A percentile compares a stretch with the other conserved stretches of the same genome.
Conservation (phyloP, 164 flowering plant species). For the Pachysandra terminalis region DNA sequence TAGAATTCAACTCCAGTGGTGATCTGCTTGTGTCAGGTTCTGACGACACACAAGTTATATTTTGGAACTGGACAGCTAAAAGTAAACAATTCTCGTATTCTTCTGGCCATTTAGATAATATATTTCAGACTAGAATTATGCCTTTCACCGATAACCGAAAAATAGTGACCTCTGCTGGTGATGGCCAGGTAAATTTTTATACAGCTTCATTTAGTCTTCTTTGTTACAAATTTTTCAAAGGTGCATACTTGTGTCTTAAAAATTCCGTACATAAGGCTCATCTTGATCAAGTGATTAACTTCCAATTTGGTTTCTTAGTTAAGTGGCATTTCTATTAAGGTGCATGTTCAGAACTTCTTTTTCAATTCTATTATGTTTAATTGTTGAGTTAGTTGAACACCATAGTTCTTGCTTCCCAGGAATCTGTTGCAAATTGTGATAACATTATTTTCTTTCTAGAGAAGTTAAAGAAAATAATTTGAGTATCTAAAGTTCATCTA, state of each 20-base stretch:
- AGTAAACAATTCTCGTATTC: constrained; percentile 33
- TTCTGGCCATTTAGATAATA: constrained; percentile 59
- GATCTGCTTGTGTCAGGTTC: constrained; percentile 70
- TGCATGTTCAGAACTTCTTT: no score
- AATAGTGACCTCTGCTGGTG: constrained; percentile 63
- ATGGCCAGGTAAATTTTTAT: constrained; percentile 57
- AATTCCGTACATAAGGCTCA: no score
- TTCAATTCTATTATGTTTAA: no score
- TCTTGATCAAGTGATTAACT: no score
- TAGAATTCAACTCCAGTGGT: constrained; percentile 60
- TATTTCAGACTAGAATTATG: constrained; percentile 62
- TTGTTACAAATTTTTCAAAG: no score
- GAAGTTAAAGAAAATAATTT: neutral
- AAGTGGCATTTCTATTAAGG: no score
- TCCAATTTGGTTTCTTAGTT: no score
- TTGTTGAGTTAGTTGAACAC: no score
- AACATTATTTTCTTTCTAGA: no score
- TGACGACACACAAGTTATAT: constrained; percentile 54
- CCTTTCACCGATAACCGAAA: constrained; percentile 62
- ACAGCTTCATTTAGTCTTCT: neutral
- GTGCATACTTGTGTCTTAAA: no score
- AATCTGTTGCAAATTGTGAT: no score
- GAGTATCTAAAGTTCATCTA: neutral
- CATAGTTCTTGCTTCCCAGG: no score
- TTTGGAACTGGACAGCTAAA: constrained; percentile 59